Evolutionary conservation across 2,329 filamentous ascomycete genomes (phyloP), one percentile per base, ranked within the genome.

Genomic region (Aureobasidium sp.): DNA sequence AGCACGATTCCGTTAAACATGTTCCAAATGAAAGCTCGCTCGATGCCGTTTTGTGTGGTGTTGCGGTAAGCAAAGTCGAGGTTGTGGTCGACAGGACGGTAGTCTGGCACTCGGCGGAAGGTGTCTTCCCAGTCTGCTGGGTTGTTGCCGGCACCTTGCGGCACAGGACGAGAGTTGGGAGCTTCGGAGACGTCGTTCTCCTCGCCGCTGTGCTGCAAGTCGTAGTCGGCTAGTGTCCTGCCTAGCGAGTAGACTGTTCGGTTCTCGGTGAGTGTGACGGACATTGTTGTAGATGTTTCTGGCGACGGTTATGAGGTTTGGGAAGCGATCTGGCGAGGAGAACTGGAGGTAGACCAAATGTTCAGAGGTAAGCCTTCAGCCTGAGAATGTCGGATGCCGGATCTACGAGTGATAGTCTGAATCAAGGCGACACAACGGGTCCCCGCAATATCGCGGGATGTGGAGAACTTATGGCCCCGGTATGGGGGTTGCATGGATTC

Each of bases 1-100:
- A 77, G 67, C 65, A 72, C 73, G 14, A 79, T 75, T 6, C 77
- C 80, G 31, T 74, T 75, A 64, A 82, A 79, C 80, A 83, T 83
- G 0, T 79, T 70, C 22, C 72, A 69, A 20, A 84, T 73, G 66
- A 84, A 82, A 7, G 72, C 73, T 45, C 70, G 70, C 67, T 83
- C 81, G 6, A 73, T 70, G 1, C 65, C 66, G 66, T 77, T 81
- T n/a, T 68, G 69, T 42, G 78, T 80, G 0, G 75, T 74, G 3
- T 78, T 71, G n/a, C 81, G 68, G 56, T 77, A 70, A 3, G 68
- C 71, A 53, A 74, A 70, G 64, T 79, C 74, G 7, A 80, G 68
- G 41, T 77, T 67, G 3, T 70, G 73, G 61, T 81, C 79, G 0
- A 78, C 68, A 0, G 79, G 79, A 14, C 80, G 72, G 65, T 80